Base-by-base conservation (phyloP, 805 yeast genomes). In the Candida ulmi region DNA sequence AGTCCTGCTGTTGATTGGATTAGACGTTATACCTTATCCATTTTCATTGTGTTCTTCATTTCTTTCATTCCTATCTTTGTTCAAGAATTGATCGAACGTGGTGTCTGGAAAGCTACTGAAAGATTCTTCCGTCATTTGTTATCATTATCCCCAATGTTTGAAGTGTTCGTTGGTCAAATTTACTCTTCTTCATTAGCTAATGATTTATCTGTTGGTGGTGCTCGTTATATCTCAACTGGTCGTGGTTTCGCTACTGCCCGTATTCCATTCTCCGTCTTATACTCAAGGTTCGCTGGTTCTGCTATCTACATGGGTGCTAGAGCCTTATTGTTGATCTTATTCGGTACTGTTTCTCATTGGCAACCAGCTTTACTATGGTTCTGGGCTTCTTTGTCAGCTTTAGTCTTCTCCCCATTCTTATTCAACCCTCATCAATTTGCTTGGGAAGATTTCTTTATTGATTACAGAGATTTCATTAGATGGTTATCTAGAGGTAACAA, bases 361-460 rank as follows among this genome's bases (percentile, higher is more conserved):
- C 95, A 87, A 66, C 83, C 96, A 18, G 86, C 97, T 32, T 71
- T 93, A 53, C 65, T 91, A 47, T 93, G 97, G 96, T 93, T 93
- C 78, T 93, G 98, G 97, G 83, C 93, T 43, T 83, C 95, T 16
- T 70, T 88, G 52, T 72, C 88, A 35, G 86, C 98, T 3, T 74
- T 93, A 68, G 75, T 88, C 68, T 78, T 88, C 52, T 83, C 98
- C 36, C 99, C 99, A 56, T 88, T 91, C 63, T 59, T 93, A 45
- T 93, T 88, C 78, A 93, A 93, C 68, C 99, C 99, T 35, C 97
- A 91, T 68, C 98, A 93, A 71, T 93, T 90, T 65, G 80, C 96
- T 37, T 83, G 95, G 90, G 85, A 82, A 61, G 97, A 90, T 66
- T 91, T 84, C 78, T 88, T 91, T 68, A 79, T 91, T 61, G 99